These are phyloP conservation scores for Phialophora tarda DNA, from an alignment of 2,329 filamentous ascomycete species.

Conservation along the genomic window DNA sequence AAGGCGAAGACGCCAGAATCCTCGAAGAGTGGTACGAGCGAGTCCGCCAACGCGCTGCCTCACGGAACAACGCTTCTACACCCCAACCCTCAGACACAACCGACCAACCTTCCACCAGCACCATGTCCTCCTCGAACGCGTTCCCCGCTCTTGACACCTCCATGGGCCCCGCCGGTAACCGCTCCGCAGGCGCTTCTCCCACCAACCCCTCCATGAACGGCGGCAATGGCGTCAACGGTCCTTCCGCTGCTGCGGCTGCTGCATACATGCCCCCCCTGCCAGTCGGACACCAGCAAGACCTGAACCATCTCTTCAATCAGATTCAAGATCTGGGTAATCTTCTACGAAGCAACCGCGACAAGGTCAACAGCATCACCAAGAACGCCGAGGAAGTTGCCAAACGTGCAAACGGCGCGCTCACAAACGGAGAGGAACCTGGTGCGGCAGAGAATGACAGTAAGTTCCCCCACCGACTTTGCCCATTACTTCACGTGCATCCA, in stretches of 20 bases:
- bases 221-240: constrained; percentile 26
- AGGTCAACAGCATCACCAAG: constrained; percentile 56
- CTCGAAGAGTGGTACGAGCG: not conserved
- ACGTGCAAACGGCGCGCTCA: constrained; percentile 48
- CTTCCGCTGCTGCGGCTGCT: constrained; percentile 25
- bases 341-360: constrained; percentile 56
- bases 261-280: constrained; percentile 39
- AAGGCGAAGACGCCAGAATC: not conserved
- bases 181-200: constrained; percentile 24
- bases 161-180: constrained; percentile 19
- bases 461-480: constrained; percentile 7
- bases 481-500: not conserved
- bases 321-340: constrained; percentile 57
- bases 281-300: constrained; percentile 59
- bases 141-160: constrained; percentile 38
- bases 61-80: not conserved
- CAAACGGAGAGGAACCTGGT: constrained; percentile 23
- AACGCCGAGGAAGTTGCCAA: constrained; percentile 57
- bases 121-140: constrained; percentile 31
- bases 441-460: constrained; percentile 34
- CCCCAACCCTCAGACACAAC: not conserved
- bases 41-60: not conserved
- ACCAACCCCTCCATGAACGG: constrained; percentile 34
- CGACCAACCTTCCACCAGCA: not conserved
- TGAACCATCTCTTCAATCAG: constrained; percentile 58